phyloP scores from a whole-genome alignment of 495 filamentous ascomycete species.

The Xylaria bambusicola region DNA sequence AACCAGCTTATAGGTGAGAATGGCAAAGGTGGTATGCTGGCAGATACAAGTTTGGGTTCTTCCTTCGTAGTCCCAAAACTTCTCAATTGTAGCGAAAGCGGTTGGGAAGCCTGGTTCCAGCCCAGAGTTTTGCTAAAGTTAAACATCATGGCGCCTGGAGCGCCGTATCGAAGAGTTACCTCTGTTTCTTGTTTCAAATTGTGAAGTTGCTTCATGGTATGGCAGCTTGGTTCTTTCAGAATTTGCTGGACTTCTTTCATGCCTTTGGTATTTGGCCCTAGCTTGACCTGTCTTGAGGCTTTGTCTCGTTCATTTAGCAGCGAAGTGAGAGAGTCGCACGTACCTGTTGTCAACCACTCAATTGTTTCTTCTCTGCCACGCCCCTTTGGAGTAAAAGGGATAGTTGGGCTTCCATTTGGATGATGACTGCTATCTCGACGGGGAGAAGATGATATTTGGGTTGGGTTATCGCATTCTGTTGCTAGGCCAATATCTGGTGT shows the following conservation, averaged over 20 bases:
- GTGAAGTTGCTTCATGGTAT: slow-evolving; percentile 20
- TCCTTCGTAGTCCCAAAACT: neutral
- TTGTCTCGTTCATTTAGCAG: slow-evolving; percentile 19
- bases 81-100: slow-evolving; percentile 22
- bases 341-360: slow-evolving; percentile 11
- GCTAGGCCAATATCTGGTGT: neutral
- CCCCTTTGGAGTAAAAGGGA: slow-evolving; percentile 14
- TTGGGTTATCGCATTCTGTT: neutral
- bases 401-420: neutral
- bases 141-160: slow-evolving; percentile 8
- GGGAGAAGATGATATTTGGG: neutral
- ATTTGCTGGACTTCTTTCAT: slow-evolving; percentile 23
- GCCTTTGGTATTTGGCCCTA: slow-evolving; percentile 20
- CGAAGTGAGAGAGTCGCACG: slow-evolving; percentile 11
- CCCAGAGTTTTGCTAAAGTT: slow-evolving; percentile 23
- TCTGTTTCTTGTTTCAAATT: slow-evolving; percentile 18
- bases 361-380: slow-evolving; percentile 20
- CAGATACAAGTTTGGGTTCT: neutral
- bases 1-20: slow-evolving; percentile 18
- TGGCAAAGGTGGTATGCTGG: neutral
- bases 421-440: neutral
- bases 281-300: slow-evolving; percentile 11
- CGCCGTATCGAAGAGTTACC: slow-evolving; percentile 10
- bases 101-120: slow-evolving; percentile 20
- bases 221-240: slow-evolving; percentile 21